Base-by-base conservation (phyloP, 176 grass and related monocot species). In the Metroxylon sagu region DNA sequence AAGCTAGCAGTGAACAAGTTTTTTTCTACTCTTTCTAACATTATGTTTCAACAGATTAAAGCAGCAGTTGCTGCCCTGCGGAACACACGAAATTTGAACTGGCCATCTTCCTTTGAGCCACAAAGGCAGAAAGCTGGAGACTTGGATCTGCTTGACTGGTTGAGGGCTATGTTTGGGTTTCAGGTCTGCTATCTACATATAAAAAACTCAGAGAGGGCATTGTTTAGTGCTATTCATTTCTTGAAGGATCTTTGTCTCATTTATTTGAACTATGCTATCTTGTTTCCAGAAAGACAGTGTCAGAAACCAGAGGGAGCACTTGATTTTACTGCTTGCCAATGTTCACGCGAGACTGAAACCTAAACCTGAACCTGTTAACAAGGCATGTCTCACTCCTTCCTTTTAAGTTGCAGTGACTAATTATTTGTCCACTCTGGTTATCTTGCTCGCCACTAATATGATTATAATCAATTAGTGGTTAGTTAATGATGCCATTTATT, bases 81-180 rank as follows among this genome's bases (percentile, higher is more conserved):
- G 30, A 80, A 85, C 58, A 97, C 72, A 4, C 49, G 69, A 50
- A 78, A 83, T 69, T 81, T 97, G 81, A 85, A 59, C 57, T 90
- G 92, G 92, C 87, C 92, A n/a, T 60, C 80, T 65, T 52, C 80
- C 25, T 86, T 87, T 3, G 83, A 97, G 62, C 77, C 76, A 5
- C 80, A 96, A 78, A 87, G 76, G 55, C 87, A 97, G 68, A 97
- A 90, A 27, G 68, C 82, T 26, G 80, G 75, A 23, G 87, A 88
- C 15, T 78, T 87, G 57, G 92, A 97, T 82, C 68, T 90, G 75
- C 66, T 97, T 26, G 92, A 97, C 79, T 97, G 92, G 92, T 74
- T 97, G 66, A 90, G 92, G 65, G 69, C 80, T 59, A 90, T 90
- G 87, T 97, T 97, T 82, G 92, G 92, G 27, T 97, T 97, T 85